phyloP scores from a whole-genome alignment of 305 asterid species.

The Fraxinus platypoda region DNA sequence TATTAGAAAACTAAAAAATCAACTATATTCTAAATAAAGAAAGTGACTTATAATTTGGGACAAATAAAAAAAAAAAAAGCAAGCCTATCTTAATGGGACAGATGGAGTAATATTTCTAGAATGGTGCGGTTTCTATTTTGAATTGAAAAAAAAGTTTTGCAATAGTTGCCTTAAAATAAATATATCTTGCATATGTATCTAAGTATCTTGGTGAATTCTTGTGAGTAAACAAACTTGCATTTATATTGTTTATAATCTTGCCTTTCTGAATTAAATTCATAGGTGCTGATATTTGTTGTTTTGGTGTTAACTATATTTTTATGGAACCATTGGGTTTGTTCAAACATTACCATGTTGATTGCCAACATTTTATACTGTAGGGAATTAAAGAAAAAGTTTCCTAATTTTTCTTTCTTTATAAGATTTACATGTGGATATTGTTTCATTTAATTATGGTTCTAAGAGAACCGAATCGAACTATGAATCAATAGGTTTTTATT shows the following conservation, averaged over 20 bases:
- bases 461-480: background rate
- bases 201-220: background rate
- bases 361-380: background rate
- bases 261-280: background rate
- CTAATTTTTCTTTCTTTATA: background rate
- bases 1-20: background rate
- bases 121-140: background rate
- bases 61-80: background rate
- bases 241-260: background rate
- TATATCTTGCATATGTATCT: background rate
- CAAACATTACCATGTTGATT: background rate
- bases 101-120: background rate
- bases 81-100: background rate
- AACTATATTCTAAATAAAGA: background rate
- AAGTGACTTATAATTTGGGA: background rate
- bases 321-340: background rate
- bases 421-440: background rate
- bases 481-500: too few relatives aligned
- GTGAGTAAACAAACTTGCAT: background rate
- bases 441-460: background rate
- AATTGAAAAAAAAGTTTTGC: background rate
- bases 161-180: background rate
- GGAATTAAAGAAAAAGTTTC: background rate
- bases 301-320: background rate
- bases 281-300: background rate